phyloP scores from a whole-genome alignment of 1,139 yeast species.

The Sugiyamaella castrensis region DNA sequence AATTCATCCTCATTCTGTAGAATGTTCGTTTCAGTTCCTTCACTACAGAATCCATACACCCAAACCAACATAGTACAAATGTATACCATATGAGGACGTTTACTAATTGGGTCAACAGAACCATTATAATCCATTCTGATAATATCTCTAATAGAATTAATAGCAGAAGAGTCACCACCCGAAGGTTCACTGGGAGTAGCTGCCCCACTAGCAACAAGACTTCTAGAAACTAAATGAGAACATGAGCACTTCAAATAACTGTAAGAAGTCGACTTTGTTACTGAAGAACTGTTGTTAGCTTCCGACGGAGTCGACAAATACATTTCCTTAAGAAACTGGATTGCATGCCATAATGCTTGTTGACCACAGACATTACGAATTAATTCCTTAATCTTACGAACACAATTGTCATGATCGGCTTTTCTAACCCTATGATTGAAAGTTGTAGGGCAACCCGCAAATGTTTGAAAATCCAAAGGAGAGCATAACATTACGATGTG shows the following conservation, averaged over 20 bases:
- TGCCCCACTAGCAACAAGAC: constrained; percentile 20
- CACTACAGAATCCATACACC: constrained; percentile 51
- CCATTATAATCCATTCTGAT: constrained; percentile 43
- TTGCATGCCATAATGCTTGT: constrained; percentile 31
- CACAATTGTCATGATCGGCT: constrained; percentile 50
- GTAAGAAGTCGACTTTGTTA: constrained; percentile 5
- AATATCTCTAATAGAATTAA: constrained; percentile 15
- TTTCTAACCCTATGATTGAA: constrained; percentile 72
- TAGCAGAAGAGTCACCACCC: too few relatives aligned
- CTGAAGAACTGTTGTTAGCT: constrained; percentile 8
- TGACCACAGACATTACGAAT: constrained; percentile 22
- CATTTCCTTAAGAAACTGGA: constrained; percentile 31
- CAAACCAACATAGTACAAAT: constrained; percentile 54
- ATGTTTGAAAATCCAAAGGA: constrained; percentile 74
- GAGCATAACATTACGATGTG: constrained; percentile 69
- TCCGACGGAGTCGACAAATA: constrained; percentile 17
- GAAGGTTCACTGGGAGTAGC: constrained; percentile 17
- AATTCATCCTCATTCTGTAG: constrained; percentile 12
- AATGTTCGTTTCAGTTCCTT: constrained; percentile 53
- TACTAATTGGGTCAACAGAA: constrained; percentile 51
- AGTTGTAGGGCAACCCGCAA: constrained; percentile 78
- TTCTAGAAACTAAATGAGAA: constrained; percentile 18
- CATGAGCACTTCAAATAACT: constrained; percentile 21
- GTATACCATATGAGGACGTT: constrained; percentile 56
- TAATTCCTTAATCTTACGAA: constrained; percentile 17